These are phyloP conservation scores for Leccinum obscurum DNA, from an alignment of 768 basidiomycete species.

Conservation along the genomic window DNA sequence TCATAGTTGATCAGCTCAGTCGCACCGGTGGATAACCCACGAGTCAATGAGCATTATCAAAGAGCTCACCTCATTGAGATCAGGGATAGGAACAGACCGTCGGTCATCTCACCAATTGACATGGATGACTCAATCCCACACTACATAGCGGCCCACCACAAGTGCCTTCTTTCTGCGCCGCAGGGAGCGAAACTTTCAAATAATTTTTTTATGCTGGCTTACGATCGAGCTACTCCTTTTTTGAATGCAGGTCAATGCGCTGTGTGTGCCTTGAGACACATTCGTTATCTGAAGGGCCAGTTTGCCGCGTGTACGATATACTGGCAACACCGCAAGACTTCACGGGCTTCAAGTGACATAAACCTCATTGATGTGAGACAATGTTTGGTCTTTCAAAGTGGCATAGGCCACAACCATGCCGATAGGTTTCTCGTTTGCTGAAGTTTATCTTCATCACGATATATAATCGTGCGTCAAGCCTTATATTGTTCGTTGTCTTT, in stretches of 20 bases:
- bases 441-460: background rate
- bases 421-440: background rate
- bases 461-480: background rate
- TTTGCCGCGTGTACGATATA: background rate
- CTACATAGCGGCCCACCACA: background rate
- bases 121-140: background rate
- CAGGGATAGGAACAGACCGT: background rate
- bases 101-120: background rate
- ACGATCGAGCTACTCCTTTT: background rate
- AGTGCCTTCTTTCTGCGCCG: background rate
- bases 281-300: background rate
- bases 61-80: background rate
- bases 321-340: background rate
- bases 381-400: background rate
- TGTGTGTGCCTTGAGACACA: background rate
- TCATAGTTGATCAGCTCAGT: too few species aligned
- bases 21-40: too few species aligned
- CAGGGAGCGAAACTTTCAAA: too few species aligned
- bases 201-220: background rate
- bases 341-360: background rate
- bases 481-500: background rate
- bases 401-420: background rate
- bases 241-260: background rate
- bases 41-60: too few species aligned
- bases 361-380: background rate